These are phyloP conservation scores for Phytophthora pini DNA, from an alignment of 352 stramenopile species.

Conservation along the genomic window DNA sequence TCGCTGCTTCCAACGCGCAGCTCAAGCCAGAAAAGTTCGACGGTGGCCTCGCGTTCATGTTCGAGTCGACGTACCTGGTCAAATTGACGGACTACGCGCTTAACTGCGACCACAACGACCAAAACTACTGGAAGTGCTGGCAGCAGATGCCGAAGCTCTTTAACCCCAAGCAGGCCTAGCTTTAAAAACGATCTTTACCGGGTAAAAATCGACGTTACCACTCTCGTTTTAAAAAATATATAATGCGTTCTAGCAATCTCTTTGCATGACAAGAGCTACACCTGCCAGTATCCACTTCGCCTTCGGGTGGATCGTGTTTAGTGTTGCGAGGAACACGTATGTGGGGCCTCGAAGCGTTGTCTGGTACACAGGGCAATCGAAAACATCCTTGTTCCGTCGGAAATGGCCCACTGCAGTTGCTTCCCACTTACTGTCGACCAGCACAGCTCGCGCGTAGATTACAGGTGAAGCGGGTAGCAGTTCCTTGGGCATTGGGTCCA, in stretches of 20 bases:
- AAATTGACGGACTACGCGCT: constrained; percentile 91
- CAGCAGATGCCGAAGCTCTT: constrained; percentile 92
- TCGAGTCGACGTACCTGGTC: constrained; percentile 95
- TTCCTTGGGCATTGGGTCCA: constrained; percentile 94
- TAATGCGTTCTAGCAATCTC: constrained; percentile 70
- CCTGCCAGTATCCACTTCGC: constrained; percentile 95
- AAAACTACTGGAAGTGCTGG: constrained; percentile 95
- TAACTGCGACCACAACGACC: constrained; percentile 86
- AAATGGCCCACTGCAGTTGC: constrained; percentile 95
- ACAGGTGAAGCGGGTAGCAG: constrained; percentile 88
- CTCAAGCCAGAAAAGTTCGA: constrained; percentile 92
- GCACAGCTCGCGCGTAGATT: constrained; percentile 95
- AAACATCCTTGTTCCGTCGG: constrained; percentile 85
- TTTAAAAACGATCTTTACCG: neutral
- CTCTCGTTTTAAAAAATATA: constrained; percentile 7
- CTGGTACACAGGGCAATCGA: constrained; percentile 97
- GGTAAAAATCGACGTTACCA: constrained; percentile 1
- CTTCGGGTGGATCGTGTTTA: constrained; percentile 84
- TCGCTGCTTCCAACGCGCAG: constrained; percentile 83
- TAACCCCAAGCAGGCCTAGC: constrained; percentile 48
- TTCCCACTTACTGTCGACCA: constrained; percentile 93
- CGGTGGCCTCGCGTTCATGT: constrained; percentile 97
- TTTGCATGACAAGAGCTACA: constrained; percentile 94
- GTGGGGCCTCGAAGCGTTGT: constrained; percentile 95
- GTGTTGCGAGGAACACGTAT: constrained; percentile 96